Evolutionary conservation across 768 basidiomycete species (phyloP).

Genomic region (Termitomyces sp.): DNA sequence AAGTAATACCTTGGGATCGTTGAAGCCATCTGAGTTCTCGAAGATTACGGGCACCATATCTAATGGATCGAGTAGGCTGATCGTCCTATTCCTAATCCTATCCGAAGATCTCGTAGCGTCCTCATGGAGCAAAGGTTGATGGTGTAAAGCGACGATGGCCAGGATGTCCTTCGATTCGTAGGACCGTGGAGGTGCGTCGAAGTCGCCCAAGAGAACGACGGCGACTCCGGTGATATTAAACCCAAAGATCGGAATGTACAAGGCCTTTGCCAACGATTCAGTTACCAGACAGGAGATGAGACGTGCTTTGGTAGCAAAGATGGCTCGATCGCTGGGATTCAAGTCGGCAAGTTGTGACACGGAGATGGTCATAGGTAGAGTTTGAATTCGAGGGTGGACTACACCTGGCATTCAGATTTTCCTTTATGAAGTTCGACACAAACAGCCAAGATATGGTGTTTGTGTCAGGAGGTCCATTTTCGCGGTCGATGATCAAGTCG

Average conservation of each 20-base stretch:
- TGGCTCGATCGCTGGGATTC: constrained; percentile 36
- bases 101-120: constrained; percentile 24
- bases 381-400: not conserved
- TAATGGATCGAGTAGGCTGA: constrained; percentile 50
- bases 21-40: constrained; percentile 17
- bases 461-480: not conserved
- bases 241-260: constrained; percentile 38
- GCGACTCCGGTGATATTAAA: constrained; percentile 35
- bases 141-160: constrained; percentile 42
- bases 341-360: constrained; percentile 25
- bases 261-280: constrained; percentile 47
- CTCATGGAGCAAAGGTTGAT: constrained; percentile 44
- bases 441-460: not conserved
- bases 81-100: constrained; percentile 35
- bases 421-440: not conserved
- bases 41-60: constrained; percentile 49
- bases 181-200: constrained; percentile 16
- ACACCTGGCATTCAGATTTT: not conserved
- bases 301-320: constrained; percentile 46
- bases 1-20: constrained; percentile 9
- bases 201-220: constrained; percentile 33
- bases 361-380: constrained; percentile 22
- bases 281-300: constrained; percentile 57
- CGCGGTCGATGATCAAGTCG: too few species aligned
- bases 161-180: constrained; percentile 36